Evolutionary conservation across 169 alveolate genomes (phyloP), one percentile per base, ranked within the genome.

Genomic region (Plasmodium adleri): DNA sequence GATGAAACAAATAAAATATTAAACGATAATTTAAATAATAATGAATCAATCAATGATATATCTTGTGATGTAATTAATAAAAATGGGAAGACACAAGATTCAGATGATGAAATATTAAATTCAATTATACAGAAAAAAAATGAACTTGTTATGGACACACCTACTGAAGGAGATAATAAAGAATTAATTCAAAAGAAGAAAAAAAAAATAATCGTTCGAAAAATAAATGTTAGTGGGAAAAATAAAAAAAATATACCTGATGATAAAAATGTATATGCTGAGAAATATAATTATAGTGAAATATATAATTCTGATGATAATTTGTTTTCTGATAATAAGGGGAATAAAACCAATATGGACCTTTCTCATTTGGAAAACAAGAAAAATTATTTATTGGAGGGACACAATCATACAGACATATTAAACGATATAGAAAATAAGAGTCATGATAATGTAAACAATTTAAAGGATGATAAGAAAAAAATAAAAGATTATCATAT

Each of bases 21-120:
- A 12, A 60, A 60, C 20, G 70, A 17, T 6, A 5, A 60, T 20
- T 4, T 60, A 17, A 13, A 60, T 60, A 17, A 60, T 60, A 20
- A 20, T 24, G 12, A 60, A 10, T 26, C 20, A 24, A 15, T 5
- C 8, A 60, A 60, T 60, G 70, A 10, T 60, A 39, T 15, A 56
- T 12, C 70, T 6, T 20, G 26, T 60, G 70, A 15, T 17, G 70
- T 20, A 24, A 47, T 15, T 20, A 43, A 67, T 12, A 10, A 15
- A 32, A 13, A 5, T 43, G 52, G 39, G 20, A 67, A 67, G 10
- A 17, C 13, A 60, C 63, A 62, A 28, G 64, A 75, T 28, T 62
- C 73, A n/a, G 88, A 75, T 28, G 64, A 75, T 49, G 88, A 75
- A 32, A 20, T 75, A 28, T 70, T 75, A 15, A 63, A 75, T 75